A percentile compares a stretch with the other conserved stretches of the same genome.
Conservation (phyloP, 495 filamentous ascomycete genomes). For the Penicillium odoratum region DNA sequence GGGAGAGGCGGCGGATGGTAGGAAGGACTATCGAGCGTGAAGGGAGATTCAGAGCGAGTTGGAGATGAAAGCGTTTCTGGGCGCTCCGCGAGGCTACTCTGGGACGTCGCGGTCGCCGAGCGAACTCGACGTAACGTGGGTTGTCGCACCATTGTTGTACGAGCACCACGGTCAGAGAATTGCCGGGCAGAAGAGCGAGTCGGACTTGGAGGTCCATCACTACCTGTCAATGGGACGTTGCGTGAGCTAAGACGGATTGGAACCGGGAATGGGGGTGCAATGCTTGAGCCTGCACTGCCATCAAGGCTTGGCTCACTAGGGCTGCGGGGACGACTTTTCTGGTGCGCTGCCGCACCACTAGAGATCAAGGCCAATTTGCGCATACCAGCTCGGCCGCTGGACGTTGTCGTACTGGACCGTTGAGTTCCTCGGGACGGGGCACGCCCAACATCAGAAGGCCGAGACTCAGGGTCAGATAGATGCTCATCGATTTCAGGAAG, state of each 20-base stretch:
- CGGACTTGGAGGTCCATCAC: slow-evolving; percentile 78
- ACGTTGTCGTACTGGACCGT: slow-evolving; percentile 21
- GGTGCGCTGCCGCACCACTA: slow-evolving; percentile 71
- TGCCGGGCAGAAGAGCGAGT: slow-evolving; percentile 57
- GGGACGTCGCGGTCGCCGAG: slow-evolving; percentile 72
- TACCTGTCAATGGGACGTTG: slow-evolving; percentile 66
- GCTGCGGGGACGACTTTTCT: slow-evolving; percentile 63
- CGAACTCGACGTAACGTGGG: slow-evolving; percentile 73
- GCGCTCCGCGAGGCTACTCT: slow-evolving; percentile 39
- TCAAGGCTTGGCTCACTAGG: slow-evolving; percentile 68
- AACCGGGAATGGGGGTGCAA: slow-evolving; percentile 81
- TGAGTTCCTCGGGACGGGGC: slow-evolving; percentile 23
- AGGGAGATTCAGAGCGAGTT: slow-evolving; percentile 63
- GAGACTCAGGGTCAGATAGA: slow-evolving; percentile 33
- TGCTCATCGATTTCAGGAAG: slow-evolving; percentile 46
- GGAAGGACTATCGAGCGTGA: slow-evolving; percentile 64
- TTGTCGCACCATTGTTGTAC: slow-evolving; percentile 33
- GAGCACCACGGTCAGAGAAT: slow-evolving; percentile 39
- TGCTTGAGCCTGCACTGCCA: slow-evolving; percentile 45
- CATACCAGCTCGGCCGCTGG: slow-evolving; percentile 49
- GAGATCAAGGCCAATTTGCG: slow-evolving; percentile 72
- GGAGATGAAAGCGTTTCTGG: slow-evolving; percentile 64
- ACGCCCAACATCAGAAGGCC: slow-evolving; percentile 23
- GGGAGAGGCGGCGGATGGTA: slow-evolving; percentile 67
- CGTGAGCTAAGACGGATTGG: slow-evolving; percentile 86